Evolutionary conservation across 176 grass and related monocot genomes (phyloP).

Genomic region (Zea luxurians): DNA sequence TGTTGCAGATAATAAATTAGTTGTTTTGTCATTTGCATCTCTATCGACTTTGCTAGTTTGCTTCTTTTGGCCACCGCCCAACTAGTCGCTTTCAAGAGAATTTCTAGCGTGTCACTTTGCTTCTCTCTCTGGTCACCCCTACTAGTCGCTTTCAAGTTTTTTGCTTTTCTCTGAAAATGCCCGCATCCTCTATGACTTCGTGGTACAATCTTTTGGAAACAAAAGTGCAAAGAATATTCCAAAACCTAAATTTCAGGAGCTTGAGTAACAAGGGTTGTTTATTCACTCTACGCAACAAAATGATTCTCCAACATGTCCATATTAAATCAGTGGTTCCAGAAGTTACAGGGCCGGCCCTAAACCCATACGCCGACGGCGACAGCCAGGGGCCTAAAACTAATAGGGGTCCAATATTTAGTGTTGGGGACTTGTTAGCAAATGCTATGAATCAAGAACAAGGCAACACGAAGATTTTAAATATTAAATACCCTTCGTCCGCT

Average conservation of each 20-base stretch:
- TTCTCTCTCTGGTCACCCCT: not conserved
- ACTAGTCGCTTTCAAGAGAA: not conserved
- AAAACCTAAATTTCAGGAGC: not conserved
- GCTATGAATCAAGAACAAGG: too few relatives aligned
- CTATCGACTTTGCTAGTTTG: not conserved
- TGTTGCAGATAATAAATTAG: conserved; percentile 29
- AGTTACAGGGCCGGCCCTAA: too few relatives aligned
- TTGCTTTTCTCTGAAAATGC: not conserved
- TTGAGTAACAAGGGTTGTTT: not conserved
- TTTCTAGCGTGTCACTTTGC: not conserved
- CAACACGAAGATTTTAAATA: too few relatives aligned
- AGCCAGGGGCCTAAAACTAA: too few relatives aligned
- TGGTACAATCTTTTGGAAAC: not conserved
- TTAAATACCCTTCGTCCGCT: too few relatives aligned
- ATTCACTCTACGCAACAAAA: not conserved
- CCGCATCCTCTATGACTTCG: not conserved
- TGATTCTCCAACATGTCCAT: not conserved
- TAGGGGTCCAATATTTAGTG: too few relatives aligned
- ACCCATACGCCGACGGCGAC: too few relatives aligned
- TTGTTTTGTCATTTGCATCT: conserved; percentile 32
- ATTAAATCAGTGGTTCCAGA: not conserved
- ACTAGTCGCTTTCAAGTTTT: not conserved
- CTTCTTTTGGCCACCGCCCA: not conserved
- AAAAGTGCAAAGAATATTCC: not conserved
- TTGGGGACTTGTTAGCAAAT: too few relatives aligned